These are phyloP conservation scores for Sugiyamaella smithiae DNA, from an alignment of 805 yeast genomes.

Conservation along the genomic window DNA sequence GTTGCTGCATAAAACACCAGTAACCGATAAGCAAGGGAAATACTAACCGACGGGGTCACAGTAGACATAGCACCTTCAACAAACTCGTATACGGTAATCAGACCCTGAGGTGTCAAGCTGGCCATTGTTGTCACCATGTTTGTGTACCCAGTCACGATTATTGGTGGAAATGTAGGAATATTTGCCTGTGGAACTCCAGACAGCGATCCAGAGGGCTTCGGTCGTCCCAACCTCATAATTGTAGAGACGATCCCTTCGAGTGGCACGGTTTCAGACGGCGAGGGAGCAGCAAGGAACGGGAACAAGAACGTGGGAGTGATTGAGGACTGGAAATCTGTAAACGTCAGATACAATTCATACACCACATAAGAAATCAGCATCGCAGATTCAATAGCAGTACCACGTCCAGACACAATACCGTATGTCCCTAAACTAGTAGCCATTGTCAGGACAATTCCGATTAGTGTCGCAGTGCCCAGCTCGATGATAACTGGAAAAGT, in stretches of 20 bases:
- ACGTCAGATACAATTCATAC: slow-evolving; percentile 87
- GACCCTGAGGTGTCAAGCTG: slow-evolving; percentile 39
- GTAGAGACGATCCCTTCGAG: slow-evolving; percentile 4
- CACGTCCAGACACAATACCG: slow-evolving; percentile 80
- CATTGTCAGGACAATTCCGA: slow-evolving; percentile 80
- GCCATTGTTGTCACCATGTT: slow-evolving; percentile 37
- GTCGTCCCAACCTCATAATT: slow-evolving; percentile 1
- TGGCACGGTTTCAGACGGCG: not conserved
- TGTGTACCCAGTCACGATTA: slow-evolving; percentile 37
- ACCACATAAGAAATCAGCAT: slow-evolving; percentile 86
- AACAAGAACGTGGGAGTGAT: slow-evolving; percentile 21
- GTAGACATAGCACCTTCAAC: slow-evolving; percentile 53
- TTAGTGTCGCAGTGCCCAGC: slow-evolving; percentile 69
- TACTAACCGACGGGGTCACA: slow-evolving; percentile 73
- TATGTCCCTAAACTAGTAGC: slow-evolving; percentile 71
- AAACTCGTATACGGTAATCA: slow-evolving; percentile 42
- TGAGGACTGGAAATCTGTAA: slow-evolving; percentile 69
- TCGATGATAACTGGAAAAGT: slow-evolving; percentile 66
- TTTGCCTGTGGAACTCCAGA: slow-evolving; percentile 3
- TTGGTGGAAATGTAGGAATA: slow-evolving; percentile 38
- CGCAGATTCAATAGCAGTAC: slow-evolving; percentile 88
- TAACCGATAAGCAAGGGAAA: slow-evolving; percentile 81
- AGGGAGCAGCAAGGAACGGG: slow-evolving; percentile 13
- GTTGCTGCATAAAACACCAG: slow-evolving; percentile 87
- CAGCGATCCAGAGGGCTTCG: not conserved